Evolutionary conservation across 148 eudicot genomes (phyloP), one percentile per base, ranked within the genome.

Genomic region (Silene latifolia): DNA sequence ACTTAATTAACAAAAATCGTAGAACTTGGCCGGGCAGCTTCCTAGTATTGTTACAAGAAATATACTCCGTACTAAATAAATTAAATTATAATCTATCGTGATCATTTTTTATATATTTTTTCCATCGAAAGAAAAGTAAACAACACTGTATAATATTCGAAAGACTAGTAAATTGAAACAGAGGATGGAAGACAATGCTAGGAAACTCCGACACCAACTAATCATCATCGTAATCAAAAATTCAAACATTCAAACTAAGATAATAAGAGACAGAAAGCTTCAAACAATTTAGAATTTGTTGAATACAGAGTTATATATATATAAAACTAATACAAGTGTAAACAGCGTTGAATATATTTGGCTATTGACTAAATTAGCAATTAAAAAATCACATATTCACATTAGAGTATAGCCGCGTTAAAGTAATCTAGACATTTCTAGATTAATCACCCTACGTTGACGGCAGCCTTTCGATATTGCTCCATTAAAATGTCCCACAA

Each of bases 401-500:
- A 39, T 67, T 67, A 39, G 23, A 39, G 63, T 14, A 6, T 15
- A 24, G 57, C 58, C 60, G 58, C 73, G 73, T 70, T 25, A 25
- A 70, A 25, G 14, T 5, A 12, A 24, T 51, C 13, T 1, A 23
- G 23, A 47, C 10, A 42, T 35, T 20, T 19, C 23, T 44, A 67
- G 19, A 67, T 20, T 18, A n/a, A 51, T 51, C 44, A 70, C 61
- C 60, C 61, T 51, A 70, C 27, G 73, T 70, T 24, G 73, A 70
- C 73, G 73, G 60, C 51, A 12, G 42, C 73, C 19, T 53, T 70
- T 70, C 21, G n/a, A 53, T 51, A 24, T 23, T 14, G 35, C 44
- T 39, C 44, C 54, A 2, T 67, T 32, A 66, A 13, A 27, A 66
- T 15, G 39, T 7, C 56, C 27, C 17, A 64, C 5, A 4, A 0